Evolutionary conservation across 176 grass and related monocot genomes (phyloP).

Genomic region (Urochloa ruziziensis): DNA sequence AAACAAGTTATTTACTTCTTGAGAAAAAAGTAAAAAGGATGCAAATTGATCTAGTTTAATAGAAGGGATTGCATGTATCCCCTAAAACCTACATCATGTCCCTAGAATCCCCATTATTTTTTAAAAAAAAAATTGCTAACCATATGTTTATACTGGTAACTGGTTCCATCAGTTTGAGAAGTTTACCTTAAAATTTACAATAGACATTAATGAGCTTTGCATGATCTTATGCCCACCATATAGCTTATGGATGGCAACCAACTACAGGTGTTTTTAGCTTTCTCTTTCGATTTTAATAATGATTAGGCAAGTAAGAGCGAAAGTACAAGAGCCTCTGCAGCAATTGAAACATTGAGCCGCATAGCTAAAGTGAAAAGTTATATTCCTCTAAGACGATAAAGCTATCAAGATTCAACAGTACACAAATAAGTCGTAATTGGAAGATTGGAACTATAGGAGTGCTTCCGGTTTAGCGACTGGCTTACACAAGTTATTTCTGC

Average conservation of each 20-base stretch:
- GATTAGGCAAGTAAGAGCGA: background rate
- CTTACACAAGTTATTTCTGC: constrained; percentile 3
- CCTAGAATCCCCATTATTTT: background rate
- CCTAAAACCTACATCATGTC: background rate
- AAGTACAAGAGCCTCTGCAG: background rate
- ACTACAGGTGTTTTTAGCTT: background rate
- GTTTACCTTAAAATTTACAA: background rate
- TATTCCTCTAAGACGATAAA: background rate
- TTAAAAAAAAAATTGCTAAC: background rate
- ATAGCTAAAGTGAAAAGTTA: background rate
- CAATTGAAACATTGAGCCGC: background rate
- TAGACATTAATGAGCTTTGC: background rate
- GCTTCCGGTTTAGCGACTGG: background rate
- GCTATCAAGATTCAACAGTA: background rate
- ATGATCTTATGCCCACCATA: background rate
- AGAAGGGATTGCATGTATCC: background rate
- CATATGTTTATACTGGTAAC: background rate
- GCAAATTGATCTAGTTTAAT: background rate
- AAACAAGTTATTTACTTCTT: background rate
- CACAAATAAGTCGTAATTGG: background rate
- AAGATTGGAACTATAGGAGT: background rate
- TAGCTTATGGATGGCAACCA: background rate
- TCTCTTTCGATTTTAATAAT: background rate
- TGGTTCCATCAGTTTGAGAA: background rate
- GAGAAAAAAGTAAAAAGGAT: background rate